These are phyloP conservation scores for Sporothrix luriei DNA, from an alignment of 2,329 filamentous ascomycete species.

Conservation along the genomic window DNA sequence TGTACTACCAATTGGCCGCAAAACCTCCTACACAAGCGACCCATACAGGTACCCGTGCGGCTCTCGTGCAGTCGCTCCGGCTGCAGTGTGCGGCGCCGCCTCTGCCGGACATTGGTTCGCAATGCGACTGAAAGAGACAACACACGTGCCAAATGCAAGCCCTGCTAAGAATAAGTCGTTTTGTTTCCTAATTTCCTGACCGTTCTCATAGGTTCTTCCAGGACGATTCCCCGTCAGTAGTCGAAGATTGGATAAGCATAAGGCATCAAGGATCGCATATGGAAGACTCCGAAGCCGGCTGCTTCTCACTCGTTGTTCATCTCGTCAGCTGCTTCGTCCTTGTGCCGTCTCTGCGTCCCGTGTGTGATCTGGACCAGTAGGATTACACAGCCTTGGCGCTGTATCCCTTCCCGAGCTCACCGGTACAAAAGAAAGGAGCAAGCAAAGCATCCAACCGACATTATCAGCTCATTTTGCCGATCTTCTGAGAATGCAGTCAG, in stretches of 20 bases:
- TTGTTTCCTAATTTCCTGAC: neutral
- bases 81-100: neutral
- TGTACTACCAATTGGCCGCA: neutral
- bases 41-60: neutral
- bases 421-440: neutral
- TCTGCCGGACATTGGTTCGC: neutral
- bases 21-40: neutral
- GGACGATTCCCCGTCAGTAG: neutral
- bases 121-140: neutral
- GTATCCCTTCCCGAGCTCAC: neutral
- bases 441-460: neutral
- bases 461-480: neutral
- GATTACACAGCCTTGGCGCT: slow-evolving; percentile 1
- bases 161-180: neutral
- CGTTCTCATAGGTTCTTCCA: neutral
- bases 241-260: no score
- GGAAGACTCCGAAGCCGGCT: neutral
- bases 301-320: neutral
- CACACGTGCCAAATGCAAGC: neutral
- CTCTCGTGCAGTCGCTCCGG: neutral
- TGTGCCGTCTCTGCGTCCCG: neutral
- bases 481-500: neutral
- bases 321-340: neutral
- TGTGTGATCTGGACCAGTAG: neutral
- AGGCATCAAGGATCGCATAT: neutral